A percentile compares a stretch with the other conserved stretches of the same genome.
Evolutionary conservation across 345 rosid species (phyloP).

Genomic region (Salix purpurea): DNA sequence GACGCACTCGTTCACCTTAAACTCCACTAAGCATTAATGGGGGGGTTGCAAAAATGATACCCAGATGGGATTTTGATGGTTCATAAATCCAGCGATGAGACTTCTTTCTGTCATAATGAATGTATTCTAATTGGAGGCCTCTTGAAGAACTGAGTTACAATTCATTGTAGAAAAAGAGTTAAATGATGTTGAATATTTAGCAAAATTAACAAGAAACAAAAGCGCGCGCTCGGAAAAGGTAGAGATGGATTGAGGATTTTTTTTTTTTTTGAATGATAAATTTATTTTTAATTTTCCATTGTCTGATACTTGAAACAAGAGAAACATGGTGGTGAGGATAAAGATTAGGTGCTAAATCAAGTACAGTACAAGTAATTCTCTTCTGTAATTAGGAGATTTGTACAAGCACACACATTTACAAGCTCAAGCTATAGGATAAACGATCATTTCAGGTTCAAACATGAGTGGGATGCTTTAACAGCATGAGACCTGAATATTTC

Average conservation of each 20-base stretch:
- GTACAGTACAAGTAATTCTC: neutral
- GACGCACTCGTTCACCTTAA: neutral
- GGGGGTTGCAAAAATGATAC: no score
- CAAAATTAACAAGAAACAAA: no score
- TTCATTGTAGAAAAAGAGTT: no score
- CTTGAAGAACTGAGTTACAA: no score
- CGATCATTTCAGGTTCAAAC: neutral
- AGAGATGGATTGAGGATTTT: neutral
- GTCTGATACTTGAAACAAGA: neutral
- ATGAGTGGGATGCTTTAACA: neutral
- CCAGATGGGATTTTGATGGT: no score
- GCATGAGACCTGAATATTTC: neutral
- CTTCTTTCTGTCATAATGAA: no score
- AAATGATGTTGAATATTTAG: no score
- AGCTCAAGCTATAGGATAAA: neutral
- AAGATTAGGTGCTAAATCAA: neutral
- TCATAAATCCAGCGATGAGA: no score
- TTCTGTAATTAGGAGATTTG: neutral
- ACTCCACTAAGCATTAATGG: neutral
- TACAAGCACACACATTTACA: neutral
- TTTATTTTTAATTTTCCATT: neutral
- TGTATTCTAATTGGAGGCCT: no score
- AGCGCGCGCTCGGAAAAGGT: neutral
- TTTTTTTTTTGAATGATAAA: neutral
- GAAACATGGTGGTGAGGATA: neutral